These are phyloP conservation scores for Apium graveolens DNA, from an alignment of 129 eudicot genomes.

Conservation along the genomic window DNA sequence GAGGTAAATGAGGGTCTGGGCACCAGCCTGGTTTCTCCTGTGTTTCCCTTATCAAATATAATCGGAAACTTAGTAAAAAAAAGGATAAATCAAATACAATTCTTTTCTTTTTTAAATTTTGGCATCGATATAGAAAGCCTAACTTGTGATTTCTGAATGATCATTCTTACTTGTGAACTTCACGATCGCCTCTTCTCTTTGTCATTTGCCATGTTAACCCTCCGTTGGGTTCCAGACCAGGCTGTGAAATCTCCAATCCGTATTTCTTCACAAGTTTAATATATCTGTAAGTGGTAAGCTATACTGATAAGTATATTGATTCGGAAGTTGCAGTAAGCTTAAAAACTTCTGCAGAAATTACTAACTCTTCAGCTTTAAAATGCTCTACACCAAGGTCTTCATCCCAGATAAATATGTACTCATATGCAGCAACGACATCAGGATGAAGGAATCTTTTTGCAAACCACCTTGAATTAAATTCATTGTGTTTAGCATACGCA, in stretches of 20 bases:
- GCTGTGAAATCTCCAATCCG: constrained; percentile 42
- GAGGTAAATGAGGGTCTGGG: constrained; percentile 66
- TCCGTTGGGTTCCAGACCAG: constrained; percentile 40
- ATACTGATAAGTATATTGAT: neutral
- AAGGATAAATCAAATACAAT: neutral
- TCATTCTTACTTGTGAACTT: constrained; percentile 40
- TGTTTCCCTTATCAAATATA: constrained; percentile 23
- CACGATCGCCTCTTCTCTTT: constrained; percentile 35
- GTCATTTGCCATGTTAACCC: constrained; percentile 53
- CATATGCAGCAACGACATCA: constrained; percentile 35
- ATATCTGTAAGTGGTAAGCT: constrained; percentile 14
- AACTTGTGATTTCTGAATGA: neutral
- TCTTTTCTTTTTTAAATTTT: neutral
- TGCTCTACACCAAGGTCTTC: constrained; percentile 51
- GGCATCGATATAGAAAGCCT: neutral
- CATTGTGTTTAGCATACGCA: neutral
- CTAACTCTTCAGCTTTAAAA: constrained; percentile 35
- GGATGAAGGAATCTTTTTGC: constrained; percentile 56
- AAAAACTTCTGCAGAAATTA: neutral
- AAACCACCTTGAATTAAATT: constrained; percentile 31
- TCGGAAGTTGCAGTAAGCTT: neutral
- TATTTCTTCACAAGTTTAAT: constrained; percentile 35
- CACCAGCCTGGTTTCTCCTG: constrained; percentile 80
- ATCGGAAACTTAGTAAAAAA: constrained; percentile 1
- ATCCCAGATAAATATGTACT: constrained; percentile 47